These are phyloP conservation scores for Didymella pinodella DNA, from an alignment of 2,329 filamentous ascomycete species.

Conservation along the genomic window DNA sequence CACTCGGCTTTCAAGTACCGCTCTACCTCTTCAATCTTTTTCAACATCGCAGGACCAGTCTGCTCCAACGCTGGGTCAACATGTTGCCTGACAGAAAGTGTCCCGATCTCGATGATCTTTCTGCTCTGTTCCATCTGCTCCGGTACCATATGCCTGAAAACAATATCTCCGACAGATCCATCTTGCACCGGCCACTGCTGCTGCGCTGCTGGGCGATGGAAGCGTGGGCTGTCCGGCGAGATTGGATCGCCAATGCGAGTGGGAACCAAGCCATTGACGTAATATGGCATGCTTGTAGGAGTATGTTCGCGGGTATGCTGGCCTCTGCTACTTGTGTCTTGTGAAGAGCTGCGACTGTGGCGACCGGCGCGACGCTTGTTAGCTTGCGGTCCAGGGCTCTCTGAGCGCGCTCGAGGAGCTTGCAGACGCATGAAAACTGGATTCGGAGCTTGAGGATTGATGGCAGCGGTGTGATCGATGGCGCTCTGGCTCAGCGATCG, in stretches of 20 bases:
- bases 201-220: not conserved
- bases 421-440: constrained; percentile 38
- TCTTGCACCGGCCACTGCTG: not conserved
- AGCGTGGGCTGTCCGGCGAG: constrained; percentile 2
- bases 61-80: constrained; percentile 8
- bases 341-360: constrained; percentile 5
- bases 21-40: constrained; percentile 33
- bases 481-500: constrained; percentile 42
- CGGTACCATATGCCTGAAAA: constrained; percentile 35
- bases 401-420: constrained; percentile 22
- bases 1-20: constrained; percentile 21
- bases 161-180: not conserved
- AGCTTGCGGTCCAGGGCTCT: constrained; percentile 3
- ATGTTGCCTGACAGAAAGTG: constrained; percentile 31
- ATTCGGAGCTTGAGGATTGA: constrained; percentile 15
- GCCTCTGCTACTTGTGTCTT: not conserved
- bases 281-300: constrained; percentile 13
- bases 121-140: constrained; percentile 30
- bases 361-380: constrained; percentile 3
- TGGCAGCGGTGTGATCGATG: constrained; percentile 21
- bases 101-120: constrained; percentile 44
- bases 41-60: constrained; percentile 1
- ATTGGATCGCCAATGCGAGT: constrained; percentile 29
- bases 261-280: constrained; percentile 17
- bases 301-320: constrained; percentile 6